A percentile compares a stretch with the other conserved stretches of the same genome.
Conservation (phyloP, 768 basidiomycete species). For the Tylopilus cervinicoccineus region DNA sequence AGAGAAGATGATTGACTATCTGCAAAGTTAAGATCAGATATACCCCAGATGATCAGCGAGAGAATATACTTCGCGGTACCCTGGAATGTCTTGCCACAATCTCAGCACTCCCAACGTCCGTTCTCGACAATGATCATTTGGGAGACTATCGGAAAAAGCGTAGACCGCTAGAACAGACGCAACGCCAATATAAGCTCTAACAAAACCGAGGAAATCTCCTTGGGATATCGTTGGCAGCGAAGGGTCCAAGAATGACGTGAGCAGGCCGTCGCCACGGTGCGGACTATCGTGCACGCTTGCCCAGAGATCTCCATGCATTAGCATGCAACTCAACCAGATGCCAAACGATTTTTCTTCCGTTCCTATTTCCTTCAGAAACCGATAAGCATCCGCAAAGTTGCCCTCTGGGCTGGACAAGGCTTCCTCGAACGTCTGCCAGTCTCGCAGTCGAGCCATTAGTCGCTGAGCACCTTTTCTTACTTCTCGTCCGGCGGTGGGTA, state of each 20-base stretch:
- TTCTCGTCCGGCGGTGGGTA: slow-evolving; percentile 35
- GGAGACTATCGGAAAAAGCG: slow-evolving; percentile 78
- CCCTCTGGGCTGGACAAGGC: slow-evolving; percentile 51
- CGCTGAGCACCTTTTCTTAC: slow-evolving; percentile 44
- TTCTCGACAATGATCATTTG: slow-evolving; percentile 59
- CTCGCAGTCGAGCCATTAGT: slow-evolving; percentile 46
- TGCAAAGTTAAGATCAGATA: slow-evolving; percentile 25
- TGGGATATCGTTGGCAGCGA: slow-evolving; percentile 35
- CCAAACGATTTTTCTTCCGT: slow-evolving; percentile 65
- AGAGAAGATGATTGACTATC: slow-evolving; percentile 73
- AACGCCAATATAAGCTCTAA: slow-evolving; percentile 66
- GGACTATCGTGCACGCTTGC: slow-evolving; percentile 19
- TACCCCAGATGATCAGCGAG: slow-evolving; percentile 7
- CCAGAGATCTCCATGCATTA: slow-evolving; percentile 51
- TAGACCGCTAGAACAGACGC: slow-evolving; percentile 65
- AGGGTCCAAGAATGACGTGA: slow-evolving; percentile 37
- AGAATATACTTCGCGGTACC: slow-evolving; percentile 63
- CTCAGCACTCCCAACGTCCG: slow-evolving; percentile 55
- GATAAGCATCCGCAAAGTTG: slow-evolving; percentile 46
- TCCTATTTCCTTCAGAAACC: slow-evolving; percentile 57
- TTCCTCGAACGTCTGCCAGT: slow-evolving; percentile 62
- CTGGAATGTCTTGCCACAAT: slow-evolving; percentile 43
- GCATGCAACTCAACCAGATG: slow-evolving; percentile 69
- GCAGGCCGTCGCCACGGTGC: slow-evolving; percentile 24
- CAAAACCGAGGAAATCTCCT: slow-evolving; percentile 58